Conservation (phyloP, 306 rosid species). For the Quercus bicolor region DNA sequence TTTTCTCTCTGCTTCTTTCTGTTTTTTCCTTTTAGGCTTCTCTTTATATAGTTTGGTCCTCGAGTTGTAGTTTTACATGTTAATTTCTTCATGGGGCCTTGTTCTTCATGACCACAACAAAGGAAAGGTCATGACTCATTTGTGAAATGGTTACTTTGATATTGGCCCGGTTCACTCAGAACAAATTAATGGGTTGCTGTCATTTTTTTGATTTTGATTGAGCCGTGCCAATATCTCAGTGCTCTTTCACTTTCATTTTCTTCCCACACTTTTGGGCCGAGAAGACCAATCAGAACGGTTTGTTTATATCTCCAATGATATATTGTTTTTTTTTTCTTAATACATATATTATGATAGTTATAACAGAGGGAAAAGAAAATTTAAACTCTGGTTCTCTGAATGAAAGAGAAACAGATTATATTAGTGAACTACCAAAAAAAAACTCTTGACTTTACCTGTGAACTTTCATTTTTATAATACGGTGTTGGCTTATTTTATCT, state of each 20-base stretch:
- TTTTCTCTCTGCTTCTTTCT: neutral
- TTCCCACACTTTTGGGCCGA: neutral
- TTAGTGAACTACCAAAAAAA: too few species aligned
- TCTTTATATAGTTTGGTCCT: constrained; percentile 4
- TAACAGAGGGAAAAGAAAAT: too few species aligned
- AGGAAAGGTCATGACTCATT: neutral
- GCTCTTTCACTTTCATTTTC: constrained; percentile 35
- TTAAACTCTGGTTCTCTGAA: too few species aligned
- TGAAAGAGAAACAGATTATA: too few species aligned
- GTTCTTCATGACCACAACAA: neutral
- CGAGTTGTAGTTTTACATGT: neutral
- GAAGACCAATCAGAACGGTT: constrained; percentile 20
- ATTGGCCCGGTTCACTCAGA: constrained; percentile 85
- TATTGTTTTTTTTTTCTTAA: too few species aligned
- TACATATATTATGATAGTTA: too few species aligned
- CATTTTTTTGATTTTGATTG: constrained; percentile 48
- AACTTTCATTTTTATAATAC: too few species aligned
- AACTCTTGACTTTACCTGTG: too few species aligned
- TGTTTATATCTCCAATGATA: neutral
- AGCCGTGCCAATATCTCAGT: constrained; percentile 82
- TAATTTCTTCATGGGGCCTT: neutral
- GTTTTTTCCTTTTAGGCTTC: neutral
- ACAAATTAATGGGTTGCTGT: neutral
- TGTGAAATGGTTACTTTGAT: constrained; percentile 52
- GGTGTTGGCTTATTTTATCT: too few species aligned